phyloP scores from a whole-genome alignment of 352 stramenopile genomes.

The Phytophthora niederhauseri region DNA sequence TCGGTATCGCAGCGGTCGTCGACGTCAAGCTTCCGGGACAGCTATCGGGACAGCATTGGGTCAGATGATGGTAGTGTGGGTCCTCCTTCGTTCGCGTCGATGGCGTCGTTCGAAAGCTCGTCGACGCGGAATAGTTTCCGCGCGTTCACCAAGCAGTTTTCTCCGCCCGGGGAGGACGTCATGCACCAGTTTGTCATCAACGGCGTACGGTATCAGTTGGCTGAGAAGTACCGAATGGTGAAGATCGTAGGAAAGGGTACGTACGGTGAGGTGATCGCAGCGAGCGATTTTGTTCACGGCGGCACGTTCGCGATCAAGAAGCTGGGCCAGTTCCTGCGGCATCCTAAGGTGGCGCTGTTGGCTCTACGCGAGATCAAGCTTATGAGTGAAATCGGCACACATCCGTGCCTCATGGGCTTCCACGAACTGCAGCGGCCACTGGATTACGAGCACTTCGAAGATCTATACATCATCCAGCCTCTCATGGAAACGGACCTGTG shows the following conservation, averaged over 20 bases:
- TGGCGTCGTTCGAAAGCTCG: slow-evolving; percentile 29
- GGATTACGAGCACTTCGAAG: slow-evolving; percentile 92
- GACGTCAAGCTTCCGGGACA: slow-evolving; percentile 33
- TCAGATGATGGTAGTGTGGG: slow-evolving; percentile 35
- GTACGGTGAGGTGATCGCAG: slow-evolving; percentile 92
- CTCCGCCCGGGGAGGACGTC: slow-evolving; percentile 51
- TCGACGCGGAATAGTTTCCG: slow-evolving; percentile 40
- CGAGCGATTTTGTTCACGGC: slow-evolving; percentile 84
- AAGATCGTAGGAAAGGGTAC: slow-evolving; percentile 90
- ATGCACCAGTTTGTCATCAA: slow-evolving; percentile 92
- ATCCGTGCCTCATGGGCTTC: slow-evolving; percentile 82
- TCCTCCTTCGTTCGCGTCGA: slow-evolving; percentile 24
- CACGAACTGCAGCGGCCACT: slow-evolving; percentile 85
- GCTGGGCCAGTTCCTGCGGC: slow-evolving; percentile 80
- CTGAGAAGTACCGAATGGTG: slow-evolving; percentile 90
- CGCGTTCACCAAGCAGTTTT: slow-evolving; percentile 49
- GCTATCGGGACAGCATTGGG: slow-evolving; percentile 38
- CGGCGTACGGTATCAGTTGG: slow-evolving; percentile 83
- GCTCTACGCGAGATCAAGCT: slow-evolving; percentile 89
- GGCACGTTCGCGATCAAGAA: slow-evolving; percentile 92
- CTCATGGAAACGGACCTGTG: slow-evolving; percentile 98
- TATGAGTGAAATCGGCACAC: slow-evolving; percentile 82
- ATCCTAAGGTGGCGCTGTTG: slow-evolving; percentile 85
- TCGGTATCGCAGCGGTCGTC: slow-evolving; percentile 44
- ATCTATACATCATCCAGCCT: slow-evolving; percentile 98